Conservation (phyloP, 2,329 filamentous ascomycete species). For the Rosellinia necatrix region DNA sequence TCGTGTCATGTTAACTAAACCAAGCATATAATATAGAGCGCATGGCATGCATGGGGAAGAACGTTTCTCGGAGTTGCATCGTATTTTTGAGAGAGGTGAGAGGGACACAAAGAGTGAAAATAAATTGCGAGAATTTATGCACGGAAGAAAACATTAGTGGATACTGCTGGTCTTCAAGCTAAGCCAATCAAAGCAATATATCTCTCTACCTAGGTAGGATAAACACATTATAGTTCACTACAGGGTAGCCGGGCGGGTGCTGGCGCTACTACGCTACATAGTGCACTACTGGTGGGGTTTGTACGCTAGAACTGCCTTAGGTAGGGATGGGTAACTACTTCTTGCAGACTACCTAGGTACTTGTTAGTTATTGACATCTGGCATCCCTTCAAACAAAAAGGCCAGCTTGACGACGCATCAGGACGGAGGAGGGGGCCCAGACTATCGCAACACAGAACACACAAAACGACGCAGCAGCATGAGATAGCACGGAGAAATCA, state of each 20-base stretch:
- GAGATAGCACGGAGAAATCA: conserved; percentile 19
- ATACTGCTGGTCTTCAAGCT: not conserved
- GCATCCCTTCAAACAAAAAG: conserved; percentile 14
- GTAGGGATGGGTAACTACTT: too few species aligned
- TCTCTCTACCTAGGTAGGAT: too few species aligned
- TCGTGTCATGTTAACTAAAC: not conserved
- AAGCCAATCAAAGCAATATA: conserved; percentile 24
- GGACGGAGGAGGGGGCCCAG: too few species aligned
- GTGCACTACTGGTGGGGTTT: conserved; percentile 6
- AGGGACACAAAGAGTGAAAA: not conserved
- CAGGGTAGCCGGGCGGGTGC: not conserved
- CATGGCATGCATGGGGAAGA: too few species aligned
- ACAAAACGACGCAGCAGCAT: conserved; percentile 6
- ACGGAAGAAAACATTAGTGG: conserved; percentile 6
- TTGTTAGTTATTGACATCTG: conserved; percentile 19
- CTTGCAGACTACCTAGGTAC: too few species aligned
- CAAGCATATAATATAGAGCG: not conserved
- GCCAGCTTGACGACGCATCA: not conserved
- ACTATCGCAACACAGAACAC: not conserved
- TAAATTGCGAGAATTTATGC: conserved; percentile 22
- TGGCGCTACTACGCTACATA: too few species aligned
- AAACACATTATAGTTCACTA: not conserved
- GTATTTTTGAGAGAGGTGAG: not conserved
- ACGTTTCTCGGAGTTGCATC: not conserved
- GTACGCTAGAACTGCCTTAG: not conserved